Base-by-base conservation (phyloP, 2,329 filamentous ascomycete species). In the Arthrobotrys conoides region DNA sequence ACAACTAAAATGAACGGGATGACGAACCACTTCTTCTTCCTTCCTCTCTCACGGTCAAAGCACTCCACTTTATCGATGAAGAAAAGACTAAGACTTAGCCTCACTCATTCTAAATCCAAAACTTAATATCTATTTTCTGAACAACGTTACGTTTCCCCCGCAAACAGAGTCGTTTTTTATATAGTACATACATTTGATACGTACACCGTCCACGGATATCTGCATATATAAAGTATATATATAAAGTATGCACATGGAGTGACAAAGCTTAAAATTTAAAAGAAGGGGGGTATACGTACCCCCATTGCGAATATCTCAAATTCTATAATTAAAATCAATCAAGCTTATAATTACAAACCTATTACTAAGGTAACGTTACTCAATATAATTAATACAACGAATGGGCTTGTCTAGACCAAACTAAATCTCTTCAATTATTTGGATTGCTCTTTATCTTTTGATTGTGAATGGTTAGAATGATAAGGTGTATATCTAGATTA, bases 151-250 rank as follows among this genome's bases (percentile, higher is more conserved):
- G 27, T 8, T 10, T 38, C 14, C 16, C 14, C 5, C 12, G 10
- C 3, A 16, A 16, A 41, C 38, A 38, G 6, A 38, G 4, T 10
- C 33, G 33, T 53, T 53, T 30, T 14, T 27, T 51, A 24, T 27
- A 22, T 51, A 24, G n/a, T 27, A 51, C 14, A 9, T 30, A 51
- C 33, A 55, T 55, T 55, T 55, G 51, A 55, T 33, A n/a, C n/a
- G n/a, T 46, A 18, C 10, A 55, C 51, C 51, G 24, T 55, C 27
- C 33, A 55, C 48, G 48, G 22, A 16, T 51, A 16, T 16, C 10
- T 24, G 9, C 20, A 49, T 48, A 49, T 24, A 30, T 30, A 30
- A 30, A 3, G 6, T 30, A 30, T 30, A 30, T 30, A 30, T 30
- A 30, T 30, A 30, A n/a, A n/a, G n/a, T 6, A 30, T 30, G 27